Conservation (phyloP, 176 grass and related monocot species). For the Puya raimondii region DNA sequence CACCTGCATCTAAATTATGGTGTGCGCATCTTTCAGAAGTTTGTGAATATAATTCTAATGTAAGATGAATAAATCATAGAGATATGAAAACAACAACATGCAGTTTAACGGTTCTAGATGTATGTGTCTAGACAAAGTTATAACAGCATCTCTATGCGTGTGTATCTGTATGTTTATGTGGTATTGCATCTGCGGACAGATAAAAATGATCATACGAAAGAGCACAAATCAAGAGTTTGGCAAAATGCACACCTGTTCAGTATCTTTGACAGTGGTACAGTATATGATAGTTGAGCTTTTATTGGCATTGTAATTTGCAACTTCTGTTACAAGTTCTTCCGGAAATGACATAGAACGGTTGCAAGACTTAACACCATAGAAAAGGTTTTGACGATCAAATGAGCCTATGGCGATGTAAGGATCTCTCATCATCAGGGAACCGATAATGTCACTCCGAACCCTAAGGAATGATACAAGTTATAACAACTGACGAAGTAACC, state of each 20-base stretch:
- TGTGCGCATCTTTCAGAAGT: neutral
- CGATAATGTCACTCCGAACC: constrained; percentile 71
- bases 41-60: neutral
- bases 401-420: constrained; percentile 62
- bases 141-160: neutral
- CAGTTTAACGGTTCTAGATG: neutral
- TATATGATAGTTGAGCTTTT: constrained; percentile 86
- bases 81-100: neutral
- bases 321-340: constrained; percentile 70
- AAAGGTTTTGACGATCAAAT: constrained; percentile 84
- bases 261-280: constrained; percentile 76
- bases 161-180: neutral
- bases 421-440: constrained; percentile 50
- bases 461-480: constrained; percentile 28
- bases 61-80: neutral
- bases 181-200: neutral
- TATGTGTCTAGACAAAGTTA: neutral
- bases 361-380: constrained; percentile 66
- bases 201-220: neutral
- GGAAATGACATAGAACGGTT: constrained; percentile 52
- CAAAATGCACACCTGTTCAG: constrained; percentile 57
- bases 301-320: constrained; percentile 44
- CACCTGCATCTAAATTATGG: neutral
- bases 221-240: neutral
- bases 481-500: neutral